Evolutionary conservation across 1,284 basidiomycete species (phyloP), one percentile per base, ranked within the genome.

Genomic region (Rugiboletus extremiorientalis): DNA sequence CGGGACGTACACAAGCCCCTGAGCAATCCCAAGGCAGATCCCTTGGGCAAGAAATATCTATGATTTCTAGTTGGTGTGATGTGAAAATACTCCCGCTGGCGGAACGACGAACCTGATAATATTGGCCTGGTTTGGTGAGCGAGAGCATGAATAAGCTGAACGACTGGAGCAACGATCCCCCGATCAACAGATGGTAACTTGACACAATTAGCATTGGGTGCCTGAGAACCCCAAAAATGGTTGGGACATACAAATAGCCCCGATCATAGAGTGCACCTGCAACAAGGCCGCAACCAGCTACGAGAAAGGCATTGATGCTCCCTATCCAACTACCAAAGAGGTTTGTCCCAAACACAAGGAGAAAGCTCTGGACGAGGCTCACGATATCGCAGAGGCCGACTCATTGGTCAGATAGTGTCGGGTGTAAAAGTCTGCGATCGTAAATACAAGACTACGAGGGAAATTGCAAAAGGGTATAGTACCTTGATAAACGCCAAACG

Each of bases 11-110:
- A 68, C 11, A 6, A 70, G 23, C 1, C 75, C 74, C 22, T 65
- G 58, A 15, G 64, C 74, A 9, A 74, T 54, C 8, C 75, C 76
- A 6, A 64, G 50, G 9, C 64, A 64, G 8, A 76, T 27, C 3
- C 73, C 73, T 56, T 77, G 76, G 2, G 66, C 48, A 34, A 77
- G 69, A 52, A 78, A 60, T 14, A 77, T 54, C 67, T 76, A 38
- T 20, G 4, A 30, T 44, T 34, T 11, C 15, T 8, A 30, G 14
- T 59, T 8, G 5, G 54, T 45, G 28, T 10, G 47, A 44, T 6
- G n/a, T n/a, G n/a, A 5, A 30, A 9, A 43, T 16, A 14, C 22
- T 18, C 9, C 49, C 16, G 14, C 4, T 15, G 16, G 16, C 7
- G 31, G 14, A 5, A 36, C 6, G 47, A 52, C 60, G 5, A 14